Percentiles rank a stretch among this genome's conserved stretches.
Evolutionary conservation across 495 filamentous ascomycete species (phyloP).

Genomic region (Annulohypoxylon nitens): DNA sequence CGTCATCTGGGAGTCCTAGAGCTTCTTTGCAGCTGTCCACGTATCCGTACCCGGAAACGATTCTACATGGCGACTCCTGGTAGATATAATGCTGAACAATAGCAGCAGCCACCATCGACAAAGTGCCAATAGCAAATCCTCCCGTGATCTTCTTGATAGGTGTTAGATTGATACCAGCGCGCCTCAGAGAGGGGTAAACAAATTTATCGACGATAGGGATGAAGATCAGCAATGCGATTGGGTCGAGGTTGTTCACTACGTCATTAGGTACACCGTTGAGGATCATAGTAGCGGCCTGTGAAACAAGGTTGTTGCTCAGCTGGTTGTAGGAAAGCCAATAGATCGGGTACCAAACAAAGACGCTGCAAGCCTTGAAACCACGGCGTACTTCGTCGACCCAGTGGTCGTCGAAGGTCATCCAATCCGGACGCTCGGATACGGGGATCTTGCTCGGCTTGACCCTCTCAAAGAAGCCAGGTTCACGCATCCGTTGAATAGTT

Average conservation of each 20-base stretch:
- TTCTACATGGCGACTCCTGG: conserved; percentile 69
- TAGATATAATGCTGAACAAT: conserved; percentile 81
- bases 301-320: conserved; percentile 76
- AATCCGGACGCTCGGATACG: conserved; percentile 62
- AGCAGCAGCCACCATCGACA: conserved; percentile 74
- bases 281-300: conserved; percentile 78
- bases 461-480: conserved; percentile 70
- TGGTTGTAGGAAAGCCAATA: conserved; percentile 67
- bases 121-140: conserved; percentile 72
- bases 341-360: conserved; percentile 71
- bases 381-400: conserved; percentile 80
- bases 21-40: conserved; percentile 57
- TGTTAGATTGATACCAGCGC: conserved; percentile 72
- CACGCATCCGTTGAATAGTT: conserved; percentile 67
- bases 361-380: conserved; percentile 76
- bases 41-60: conserved; percentile 49
- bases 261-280: conserved; percentile 82
- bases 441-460: conserved; percentile 73
- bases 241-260: conserved; percentile 81
- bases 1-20: conserved; percentile 29
- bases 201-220: conserved; percentile 80
- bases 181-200: conserved; percentile 76
- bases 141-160: conserved; percentile 79
- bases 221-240: conserved; percentile 80
- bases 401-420: conserved; percentile 81